Evolutionary conservation across 106 monocot species (phyloP).

Genomic region (Acorus calamus): DNA sequence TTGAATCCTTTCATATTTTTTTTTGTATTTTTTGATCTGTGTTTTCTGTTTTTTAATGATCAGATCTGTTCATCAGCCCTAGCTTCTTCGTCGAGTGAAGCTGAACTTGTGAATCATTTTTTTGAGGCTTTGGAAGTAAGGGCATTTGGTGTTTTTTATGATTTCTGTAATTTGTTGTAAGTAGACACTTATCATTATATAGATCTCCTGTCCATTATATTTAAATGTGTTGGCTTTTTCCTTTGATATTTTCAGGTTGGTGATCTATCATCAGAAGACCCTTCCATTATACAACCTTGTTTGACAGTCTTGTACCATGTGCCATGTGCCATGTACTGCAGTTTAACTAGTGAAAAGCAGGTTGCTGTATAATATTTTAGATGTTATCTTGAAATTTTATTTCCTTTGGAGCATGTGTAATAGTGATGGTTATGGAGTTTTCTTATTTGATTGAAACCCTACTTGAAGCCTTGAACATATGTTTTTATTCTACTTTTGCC

Average conservation of each 20-base stretch:
- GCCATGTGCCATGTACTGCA: conserved; percentile 28
- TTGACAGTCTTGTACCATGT: conserved; percentile 45
- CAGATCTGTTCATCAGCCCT: conserved; percentile 34
- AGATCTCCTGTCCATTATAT: background rate
- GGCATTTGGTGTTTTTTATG: background rate
- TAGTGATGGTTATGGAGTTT: no score
- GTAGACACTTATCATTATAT: background rate
- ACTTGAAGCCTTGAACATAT: no score
- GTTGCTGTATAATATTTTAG: conserved; percentile 14
- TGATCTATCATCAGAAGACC: conserved; percentile 33
- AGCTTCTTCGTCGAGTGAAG: conserved; percentile 14
- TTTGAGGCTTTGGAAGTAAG: conserved; percentile 64
- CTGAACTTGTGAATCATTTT: conserved; percentile 20
- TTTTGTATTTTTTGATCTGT: background rate
- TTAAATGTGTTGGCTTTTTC: background rate
- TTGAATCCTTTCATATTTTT: no score
- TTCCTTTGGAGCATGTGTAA: no score
- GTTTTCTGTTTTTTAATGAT: conserved; percentile 1
- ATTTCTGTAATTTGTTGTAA: background rate
- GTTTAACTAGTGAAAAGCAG: conserved; percentile 46
- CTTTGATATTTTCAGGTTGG: conserved; percentile 46
- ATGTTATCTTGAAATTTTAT: background rate
- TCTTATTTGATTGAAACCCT: no score
- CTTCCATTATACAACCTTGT: conserved; percentile 45
- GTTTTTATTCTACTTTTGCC: no score